Conservation (phyloP, 2,329 filamentous ascomycete genomes). For the Ramichloridium luteum region DNA sequence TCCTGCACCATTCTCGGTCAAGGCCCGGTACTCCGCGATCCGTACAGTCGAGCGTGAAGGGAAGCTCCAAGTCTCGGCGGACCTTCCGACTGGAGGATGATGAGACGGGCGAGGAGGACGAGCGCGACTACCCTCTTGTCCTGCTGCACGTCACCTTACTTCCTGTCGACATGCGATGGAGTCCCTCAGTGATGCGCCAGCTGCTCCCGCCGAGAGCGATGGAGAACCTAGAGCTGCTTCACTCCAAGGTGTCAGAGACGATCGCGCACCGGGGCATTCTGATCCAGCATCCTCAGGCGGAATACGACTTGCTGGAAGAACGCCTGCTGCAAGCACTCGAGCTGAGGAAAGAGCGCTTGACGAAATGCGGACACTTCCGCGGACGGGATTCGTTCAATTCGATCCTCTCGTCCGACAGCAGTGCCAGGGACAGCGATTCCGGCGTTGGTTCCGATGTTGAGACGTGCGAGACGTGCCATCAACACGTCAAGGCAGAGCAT, state of each 20-base stretch:
- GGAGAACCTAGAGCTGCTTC: conserved; percentile 54
- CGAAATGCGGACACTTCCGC: conserved; percentile 67
- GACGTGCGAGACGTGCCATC: conserved; percentile 24
- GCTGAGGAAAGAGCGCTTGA: conserved; percentile 55
- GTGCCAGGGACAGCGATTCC: conserved; percentile 15
- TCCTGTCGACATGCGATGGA: conserved; percentile 54
- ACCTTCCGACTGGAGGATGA: conserved; percentile 7
- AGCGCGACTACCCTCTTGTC: conserved; percentile 47
- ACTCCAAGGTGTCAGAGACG: conserved; percentile 59
- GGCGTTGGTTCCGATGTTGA: conserved; percentile 20
- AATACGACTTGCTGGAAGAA: conserved; percentile 71
- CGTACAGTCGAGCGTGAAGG: conserved; percentile 29
- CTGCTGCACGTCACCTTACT: conserved; percentile 67
- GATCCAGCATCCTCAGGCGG: conserved; percentile 64
- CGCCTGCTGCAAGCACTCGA: conserved; percentile 63
- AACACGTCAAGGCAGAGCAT: conserved; percentile 26
- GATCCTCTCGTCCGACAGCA: conserved; percentile 25
- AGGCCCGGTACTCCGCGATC: conserved; percentile 39
- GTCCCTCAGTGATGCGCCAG: conserved; percentile 36
- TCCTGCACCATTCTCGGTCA: conserved; percentile 21
- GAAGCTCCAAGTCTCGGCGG: conserved; percentile 43
- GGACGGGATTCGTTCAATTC: conserved; percentile 43
- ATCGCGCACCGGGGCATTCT: conserved; percentile 62
- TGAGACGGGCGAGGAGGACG: conserved; percentile 7
- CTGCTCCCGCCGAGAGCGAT: conserved; percentile 39